A percentile compares a stretch with the other conserved stretches of the same genome.
These are phyloP conservation scores for Entelexis paramagnoliae DNA, from an alignment of 1,139 yeast genomes.

Conservation along the genomic window DNA sequence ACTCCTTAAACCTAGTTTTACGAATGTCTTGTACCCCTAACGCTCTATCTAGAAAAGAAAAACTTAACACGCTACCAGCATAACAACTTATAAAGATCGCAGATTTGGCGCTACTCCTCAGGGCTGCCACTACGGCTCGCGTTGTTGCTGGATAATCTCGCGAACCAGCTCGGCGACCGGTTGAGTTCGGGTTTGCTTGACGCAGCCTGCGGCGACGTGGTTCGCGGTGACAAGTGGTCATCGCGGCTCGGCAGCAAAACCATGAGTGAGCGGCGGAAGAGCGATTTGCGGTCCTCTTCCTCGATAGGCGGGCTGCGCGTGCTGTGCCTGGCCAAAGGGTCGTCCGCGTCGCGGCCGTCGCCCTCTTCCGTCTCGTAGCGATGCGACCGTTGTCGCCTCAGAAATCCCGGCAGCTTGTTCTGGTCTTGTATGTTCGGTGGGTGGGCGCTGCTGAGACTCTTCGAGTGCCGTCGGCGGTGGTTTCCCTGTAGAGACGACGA, in stretches of 20 bases:
- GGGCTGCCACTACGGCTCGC: constrained; percentile 2
- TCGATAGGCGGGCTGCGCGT: constrained; percentile 8
- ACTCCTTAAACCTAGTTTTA: not conserved
- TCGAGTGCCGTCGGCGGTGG: constrained; percentile 28
- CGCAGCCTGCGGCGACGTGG: not conserved
- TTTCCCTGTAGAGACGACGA: not conserved
- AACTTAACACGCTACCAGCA: not conserved
- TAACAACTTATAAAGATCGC: not conserved
- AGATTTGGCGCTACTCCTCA: not conserved
- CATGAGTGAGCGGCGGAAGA: constrained; percentile 19
- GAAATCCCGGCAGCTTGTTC: constrained; percentile 12
- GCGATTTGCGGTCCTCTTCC: constrained; percentile 16
- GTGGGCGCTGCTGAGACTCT: constrained; percentile 30
- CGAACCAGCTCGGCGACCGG: constrained; percentile 16
- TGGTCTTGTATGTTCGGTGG: constrained; percentile 10
- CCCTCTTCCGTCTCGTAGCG: constrained; percentile 1
- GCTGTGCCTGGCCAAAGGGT: not conserved
- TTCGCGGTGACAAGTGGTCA: not conserved
- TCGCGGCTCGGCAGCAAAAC: constrained; percentile 12
- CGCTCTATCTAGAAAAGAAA: not conserved
- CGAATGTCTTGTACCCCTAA: not conserved
- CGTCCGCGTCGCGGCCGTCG: not conserved
- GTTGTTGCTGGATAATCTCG: constrained; percentile 3
- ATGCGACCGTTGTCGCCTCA: constrained; percentile 12
- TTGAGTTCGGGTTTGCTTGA: constrained; percentile 10